Conservation (phyloP, 192 early-diverging fungal species). For the Rhizophagus clarus region DNA sequence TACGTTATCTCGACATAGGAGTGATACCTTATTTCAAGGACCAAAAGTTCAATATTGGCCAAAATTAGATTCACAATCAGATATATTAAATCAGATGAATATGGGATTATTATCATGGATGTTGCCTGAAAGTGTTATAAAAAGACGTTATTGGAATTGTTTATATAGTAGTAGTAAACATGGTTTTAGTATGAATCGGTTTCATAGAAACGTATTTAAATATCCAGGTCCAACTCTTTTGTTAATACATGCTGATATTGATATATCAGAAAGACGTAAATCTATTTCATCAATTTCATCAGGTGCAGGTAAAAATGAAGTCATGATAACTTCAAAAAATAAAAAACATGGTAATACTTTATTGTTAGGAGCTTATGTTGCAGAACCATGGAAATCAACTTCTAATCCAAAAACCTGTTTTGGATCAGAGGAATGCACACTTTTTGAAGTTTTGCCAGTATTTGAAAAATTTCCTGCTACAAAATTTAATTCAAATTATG, state of each 20-base stretch:
- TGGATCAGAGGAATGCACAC: slow-evolving; percentile 47
- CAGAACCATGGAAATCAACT: slow-evolving; percentile 54
- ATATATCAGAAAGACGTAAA: not conserved
- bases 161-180: slow-evolving; percentile 52
- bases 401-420: slow-evolving; percentile 43
- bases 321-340: not conserved
- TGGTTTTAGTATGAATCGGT: slow-evolving; percentile 62
- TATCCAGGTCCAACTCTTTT: slow-evolving; percentile 57
- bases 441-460: slow-evolving; percentile 53
- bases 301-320: slow-evolving; percentile 24
- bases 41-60: slow-evolving; percentile 27
- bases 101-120: slow-evolving; percentile 49
- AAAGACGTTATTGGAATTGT: slow-evolving; percentile 37
- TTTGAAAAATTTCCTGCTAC: slow-evolving; percentile 49
- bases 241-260: slow-evolving; percentile 38
- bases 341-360: slow-evolving; percentile 42
- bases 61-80: slow-evolving; percentile 31
- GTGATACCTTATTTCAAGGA: not conserved
- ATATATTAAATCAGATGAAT: slow-evolving; percentile 43
- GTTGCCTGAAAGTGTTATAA: slow-evolving; percentile 37
- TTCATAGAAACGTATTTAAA: slow-evolving; percentile 49
- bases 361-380: slow-evolving; percentile 50
- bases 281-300: not conserved
- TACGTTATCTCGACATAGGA: slow-evolving; percentile 28
- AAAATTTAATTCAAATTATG: slow-evolving; percentile 31